Percentiles rank a stretch among this genome's conserved stretches.
phyloP scores from a whole-genome alignment of 495 filamentous ascomycete genomes.

The Penicillium steckii region DNA sequence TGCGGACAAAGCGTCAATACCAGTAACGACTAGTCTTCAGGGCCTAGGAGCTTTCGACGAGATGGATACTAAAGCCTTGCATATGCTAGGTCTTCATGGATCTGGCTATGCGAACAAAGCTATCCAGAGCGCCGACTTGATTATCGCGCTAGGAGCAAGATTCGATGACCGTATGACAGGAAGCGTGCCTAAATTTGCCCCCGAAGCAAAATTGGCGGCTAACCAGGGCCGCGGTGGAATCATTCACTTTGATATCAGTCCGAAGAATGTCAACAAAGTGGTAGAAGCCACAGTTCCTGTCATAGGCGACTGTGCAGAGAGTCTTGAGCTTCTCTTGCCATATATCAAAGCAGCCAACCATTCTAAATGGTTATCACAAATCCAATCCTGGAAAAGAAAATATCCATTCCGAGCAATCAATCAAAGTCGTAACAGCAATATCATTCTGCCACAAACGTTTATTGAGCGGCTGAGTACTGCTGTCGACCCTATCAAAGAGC shows the following conservation, averaged over 20 bases:
- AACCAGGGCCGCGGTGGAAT: slow-evolving; percentile 57
- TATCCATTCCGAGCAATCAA: slow-evolving; percentile 58
- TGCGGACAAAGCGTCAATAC: slow-evolving; percentile 56
- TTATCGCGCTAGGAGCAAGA: slow-evolving; percentile 60
- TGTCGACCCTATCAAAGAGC: slow-evolving; percentile 68
- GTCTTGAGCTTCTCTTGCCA: slow-evolving; percentile 72
- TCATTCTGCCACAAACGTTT: slow-evolving; percentile 86
- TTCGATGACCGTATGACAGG: slow-evolving; percentile 64
- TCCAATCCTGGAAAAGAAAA: slow-evolving; percentile 81
- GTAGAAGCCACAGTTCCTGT: slow-evolving; percentile 60
- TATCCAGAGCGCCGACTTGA: slow-evolving; percentile 63
- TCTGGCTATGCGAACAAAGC: slow-evolving; percentile 64
- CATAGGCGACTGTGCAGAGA: slow-evolving; percentile 60
- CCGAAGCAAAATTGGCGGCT: slow-evolving; percentile 55
- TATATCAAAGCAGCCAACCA: slow-evolving; percentile 63
- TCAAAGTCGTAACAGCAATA: slow-evolving; percentile 40
- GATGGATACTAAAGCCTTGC: slow-evolving; percentile 53
- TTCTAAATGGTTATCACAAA: slow-evolving; percentile 84
- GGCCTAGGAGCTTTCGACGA: slow-evolving; percentile 64
- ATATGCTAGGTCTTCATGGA: slow-evolving; percentile 67
- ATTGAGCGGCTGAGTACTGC: slow-evolving; percentile 79
- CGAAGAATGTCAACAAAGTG: slow-evolving; percentile 66
- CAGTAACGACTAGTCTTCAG: slow-evolving; percentile 65
- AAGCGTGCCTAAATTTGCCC: slow-evolving; percentile 53
- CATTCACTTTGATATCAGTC: slow-evolving; percentile 63